Percentiles rank a stretch among this genome's conserved stretches.
Evolutionary conservation across 306 rosid species (phyloP).

Genomic region (Dicorynia guianensis): DNA sequence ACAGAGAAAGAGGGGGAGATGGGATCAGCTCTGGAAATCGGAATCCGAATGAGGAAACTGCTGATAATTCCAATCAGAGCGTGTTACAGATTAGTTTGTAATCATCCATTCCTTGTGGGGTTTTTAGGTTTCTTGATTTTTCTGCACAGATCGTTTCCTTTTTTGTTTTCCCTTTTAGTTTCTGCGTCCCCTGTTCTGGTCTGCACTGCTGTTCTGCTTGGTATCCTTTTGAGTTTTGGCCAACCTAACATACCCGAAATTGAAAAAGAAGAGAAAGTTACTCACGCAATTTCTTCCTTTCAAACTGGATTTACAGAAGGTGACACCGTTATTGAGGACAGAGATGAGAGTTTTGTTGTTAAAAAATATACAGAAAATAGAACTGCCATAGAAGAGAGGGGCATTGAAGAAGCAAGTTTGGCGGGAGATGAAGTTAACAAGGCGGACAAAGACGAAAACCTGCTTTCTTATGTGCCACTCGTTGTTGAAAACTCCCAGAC

Average conservation of each 20-base stretch:
- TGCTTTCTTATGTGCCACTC: constrained; percentile 51
- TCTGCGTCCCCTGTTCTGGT: constrained; percentile 91
- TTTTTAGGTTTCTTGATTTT: constrained; percentile 66
- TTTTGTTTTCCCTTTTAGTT: constrained; percentile 70
- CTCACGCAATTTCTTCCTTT: constrained; percentile 56
- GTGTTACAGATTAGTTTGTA: constrained; percentile 66
- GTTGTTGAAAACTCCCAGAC: constrained; percentile 42
- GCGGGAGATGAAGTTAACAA: constrained; percentile 46
- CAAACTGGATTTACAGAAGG: constrained; percentile 58
- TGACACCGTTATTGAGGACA: constrained; percentile 55
- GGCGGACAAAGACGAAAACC: constrained; percentile 46
- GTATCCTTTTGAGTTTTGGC: constrained; percentile 92
- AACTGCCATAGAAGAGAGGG: constrained; percentile 56
- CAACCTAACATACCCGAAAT: constrained; percentile 82
- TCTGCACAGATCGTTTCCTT: constrained; percentile 75
- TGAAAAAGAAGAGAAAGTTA: constrained; percentile 59
- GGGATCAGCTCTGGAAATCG: constrained; percentile 67
- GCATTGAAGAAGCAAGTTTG: constrained; percentile 50
- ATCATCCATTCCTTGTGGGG: constrained; percentile 80
- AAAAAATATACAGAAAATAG: constrained; percentile 52
- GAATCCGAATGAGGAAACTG: constrained; percentile 58
- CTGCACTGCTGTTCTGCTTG: constrained; percentile 93
- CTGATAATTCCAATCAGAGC: constrained; percentile 48
- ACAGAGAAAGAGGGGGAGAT: constrained; percentile 45
- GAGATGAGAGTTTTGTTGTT: constrained; percentile 63